A percentile compares a stretch with the other conserved stretches of the same genome.
These are phyloP conservation scores for Brettanomyces sp. DNA, from an alignment of 805 yeast genomes.

Conservation along the genomic window DNA sequence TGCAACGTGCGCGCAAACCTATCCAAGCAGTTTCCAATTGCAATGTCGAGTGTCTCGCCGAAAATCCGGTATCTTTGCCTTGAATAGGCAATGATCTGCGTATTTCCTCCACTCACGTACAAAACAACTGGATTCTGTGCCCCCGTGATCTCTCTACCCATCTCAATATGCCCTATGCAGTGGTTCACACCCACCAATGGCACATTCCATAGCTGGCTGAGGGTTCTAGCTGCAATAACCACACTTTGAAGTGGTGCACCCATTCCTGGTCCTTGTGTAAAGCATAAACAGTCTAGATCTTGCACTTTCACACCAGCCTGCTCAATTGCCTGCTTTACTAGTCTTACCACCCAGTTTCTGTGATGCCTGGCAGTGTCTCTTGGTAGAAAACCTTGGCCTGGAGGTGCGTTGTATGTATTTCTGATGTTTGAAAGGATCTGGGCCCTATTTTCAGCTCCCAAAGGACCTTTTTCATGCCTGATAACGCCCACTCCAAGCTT, in stretches of 20 bases:
- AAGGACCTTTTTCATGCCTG: conserved; percentile 57
- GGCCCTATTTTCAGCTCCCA: conserved; percentile 52
- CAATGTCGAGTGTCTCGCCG: conserved; percentile 97
- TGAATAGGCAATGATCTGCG: conserved; percentile 95
- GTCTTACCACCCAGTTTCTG: conserved; percentile 83
- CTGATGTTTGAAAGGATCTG: conserved; percentile 80
- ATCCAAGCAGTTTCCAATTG: conserved; percentile 94
- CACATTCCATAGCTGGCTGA: conserved; percentile 66
- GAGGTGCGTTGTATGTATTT: conserved; percentile 93
- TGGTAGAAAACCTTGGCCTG: conserved; percentile 97
- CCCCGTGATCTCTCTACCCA: conserved; percentile 98
- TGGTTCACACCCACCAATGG: conserved; percentile 95
- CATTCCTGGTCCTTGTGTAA: conserved; percentile 99
- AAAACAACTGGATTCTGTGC: conserved; percentile 95
- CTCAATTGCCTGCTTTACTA: conserved; percentile 54
- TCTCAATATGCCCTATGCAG: conserved; percentile 96
- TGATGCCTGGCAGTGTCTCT: conserved; percentile 96
- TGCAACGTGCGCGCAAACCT: conserved; percentile 86
- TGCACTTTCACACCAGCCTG: conserved; percentile 43
- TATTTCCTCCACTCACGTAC: conserved; percentile 97
- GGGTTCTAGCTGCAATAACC: conserved; percentile 83
- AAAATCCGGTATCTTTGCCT: conserved; percentile 91
- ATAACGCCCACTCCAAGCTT: conserved; percentile 92
- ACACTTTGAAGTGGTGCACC: conserved; percentile 96
- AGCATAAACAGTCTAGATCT: conserved; percentile 74